These are phyloP conservation scores for Lasiodiplodia gonubiensis DNA, from an alignment of 2,329 filamentous ascomycete species.

Conservation along the genomic window DNA sequence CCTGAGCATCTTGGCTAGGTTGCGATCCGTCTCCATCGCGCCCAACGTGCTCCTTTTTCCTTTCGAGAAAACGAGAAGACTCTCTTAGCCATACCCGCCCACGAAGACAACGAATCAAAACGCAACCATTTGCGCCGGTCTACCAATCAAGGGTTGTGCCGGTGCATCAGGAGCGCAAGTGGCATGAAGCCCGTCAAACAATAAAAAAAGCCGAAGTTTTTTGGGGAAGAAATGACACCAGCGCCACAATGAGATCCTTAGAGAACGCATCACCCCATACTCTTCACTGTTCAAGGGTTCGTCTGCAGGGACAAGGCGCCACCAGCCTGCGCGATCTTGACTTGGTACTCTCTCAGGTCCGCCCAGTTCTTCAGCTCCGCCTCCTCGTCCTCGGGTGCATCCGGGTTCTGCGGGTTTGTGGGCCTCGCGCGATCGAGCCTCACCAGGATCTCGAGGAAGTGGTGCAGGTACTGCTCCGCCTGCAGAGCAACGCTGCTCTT, in stretches of 20 bases:
- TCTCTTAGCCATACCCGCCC: background rate
- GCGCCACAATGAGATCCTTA: conserved; percentile 2
- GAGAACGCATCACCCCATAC: background rate
- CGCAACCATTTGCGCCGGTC: background rate
- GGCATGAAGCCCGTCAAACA: background rate
- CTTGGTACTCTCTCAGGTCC: conserved; percentile 77
- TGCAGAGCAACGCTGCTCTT: conserved; percentile 60
- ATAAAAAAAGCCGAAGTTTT: background rate
- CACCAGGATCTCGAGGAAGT: conserved; percentile 75
- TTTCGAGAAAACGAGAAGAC: background rate
- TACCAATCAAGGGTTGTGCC: background rate
- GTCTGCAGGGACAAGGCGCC: conserved; percentile 44
- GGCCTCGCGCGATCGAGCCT: conserved; percentile 38
- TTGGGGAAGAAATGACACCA: background rate
- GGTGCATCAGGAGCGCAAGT: background rate
- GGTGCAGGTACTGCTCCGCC: conserved; percentile 73
- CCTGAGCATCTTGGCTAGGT: background rate
- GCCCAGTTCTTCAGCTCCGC: conserved; percentile 79
- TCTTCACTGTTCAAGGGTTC: background rate
- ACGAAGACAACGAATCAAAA: conserved; percentile 9
- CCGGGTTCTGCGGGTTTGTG: conserved; percentile 27
- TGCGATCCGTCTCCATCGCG: background rate
- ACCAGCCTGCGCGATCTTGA: conserved; percentile 71
- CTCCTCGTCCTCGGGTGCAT: conserved; percentile 65
- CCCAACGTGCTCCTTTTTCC: conserved; percentile 1